phyloP scores from a whole-genome alignment of 768 basidiomycete genomes.

The Neoboletus subvelutipes region DNA sequence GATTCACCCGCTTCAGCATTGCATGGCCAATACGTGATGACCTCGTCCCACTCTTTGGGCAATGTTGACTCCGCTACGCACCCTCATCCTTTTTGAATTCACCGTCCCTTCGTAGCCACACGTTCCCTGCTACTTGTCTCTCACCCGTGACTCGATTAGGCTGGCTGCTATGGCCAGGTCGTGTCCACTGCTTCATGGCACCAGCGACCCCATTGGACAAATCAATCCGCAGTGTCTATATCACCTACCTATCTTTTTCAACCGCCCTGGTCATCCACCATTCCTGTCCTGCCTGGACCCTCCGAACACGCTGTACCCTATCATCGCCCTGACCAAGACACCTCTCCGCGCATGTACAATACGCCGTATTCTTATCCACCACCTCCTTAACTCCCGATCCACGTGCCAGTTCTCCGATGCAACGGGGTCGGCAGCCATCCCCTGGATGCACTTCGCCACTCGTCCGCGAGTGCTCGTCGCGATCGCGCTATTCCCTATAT shows the following conservation, averaged over 20 bases:
- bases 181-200: conserved; percentile 58
- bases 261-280: conserved; percentile 50
- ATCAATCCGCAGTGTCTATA: conserved; percentile 38
- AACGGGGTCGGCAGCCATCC: conserved; percentile 30
- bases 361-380: conserved; percentile 31
- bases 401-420: conserved; percentile 32
- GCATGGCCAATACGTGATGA: conserved; percentile 88
- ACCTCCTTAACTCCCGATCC: conserved; percentile 28
- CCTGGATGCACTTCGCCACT: conserved; percentile 27
- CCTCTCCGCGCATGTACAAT: conserved; percentile 27
- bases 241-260: conserved; percentile 32
- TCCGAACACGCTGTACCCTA: conserved; percentile 22
- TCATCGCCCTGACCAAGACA: conserved; percentile 25
- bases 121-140: conserved; percentile 79
- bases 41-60: conserved; percentile 86
- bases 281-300: conserved; percentile 34
- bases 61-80: conserved; percentile 18
- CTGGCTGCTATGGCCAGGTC: conserved; percentile 86
- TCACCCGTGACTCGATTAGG: conserved; percentile 83
- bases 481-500: conserved; percentile 47
- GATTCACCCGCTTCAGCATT: conserved; percentile 48
- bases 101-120: conserved; percentile 53
- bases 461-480: conserved; percentile 23
- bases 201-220: conserved; percentile 56
- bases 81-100: conserved; percentile 6